A percentile compares a stretch with the other conserved stretches of the same genome.
These are phyloP conservation scores for Zygoascus bituminiphila DNA, from an alignment of 805 yeast species.

Conservation along the genomic window DNA sequence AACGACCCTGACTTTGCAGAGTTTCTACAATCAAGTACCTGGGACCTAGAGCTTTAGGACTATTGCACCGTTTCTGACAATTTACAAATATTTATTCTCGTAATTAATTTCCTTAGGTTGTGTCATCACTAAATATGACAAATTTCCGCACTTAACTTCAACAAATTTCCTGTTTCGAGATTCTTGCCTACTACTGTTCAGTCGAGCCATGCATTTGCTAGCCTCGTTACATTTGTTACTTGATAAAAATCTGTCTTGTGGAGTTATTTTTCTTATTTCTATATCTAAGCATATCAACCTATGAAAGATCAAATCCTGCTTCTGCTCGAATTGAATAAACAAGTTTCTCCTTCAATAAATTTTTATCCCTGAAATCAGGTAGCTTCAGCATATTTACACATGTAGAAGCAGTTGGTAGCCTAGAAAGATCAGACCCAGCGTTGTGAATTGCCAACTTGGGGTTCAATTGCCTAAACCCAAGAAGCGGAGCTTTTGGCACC, in stretches of 20 bases:
- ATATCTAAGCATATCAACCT: constrained; percentile 5
- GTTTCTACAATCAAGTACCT: not conserved
- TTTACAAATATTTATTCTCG: too few relatives aligned
- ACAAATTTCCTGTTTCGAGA: too few relatives aligned
- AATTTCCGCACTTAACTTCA: too few relatives aligned
- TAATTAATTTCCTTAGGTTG: too few relatives aligned
- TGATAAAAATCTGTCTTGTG: too few relatives aligned
- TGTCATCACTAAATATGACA: too few relatives aligned
- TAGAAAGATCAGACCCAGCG: constrained; percentile 44
- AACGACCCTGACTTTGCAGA: not conserved
- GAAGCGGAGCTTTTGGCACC: constrained; percentile 81
- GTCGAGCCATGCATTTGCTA: too few relatives aligned
- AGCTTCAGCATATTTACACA: constrained; percentile 82
- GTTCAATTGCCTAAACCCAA: constrained; percentile 66
- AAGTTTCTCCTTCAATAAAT: constrained; percentile 50
- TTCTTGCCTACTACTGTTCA: too few relatives aligned
- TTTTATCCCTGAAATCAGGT: constrained; percentile 69
- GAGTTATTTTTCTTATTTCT: not conserved
- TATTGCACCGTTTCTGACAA: too few relatives aligned
- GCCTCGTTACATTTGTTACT: too few relatives aligned
- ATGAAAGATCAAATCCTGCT: constrained; percentile 82
- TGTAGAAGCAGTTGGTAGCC: constrained; percentile 88
- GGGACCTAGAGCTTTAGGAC: not conserved
- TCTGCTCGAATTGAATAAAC: constrained; percentile 72
- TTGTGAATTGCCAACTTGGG: constrained; percentile 79